Conservation (phyloP, 2,329 filamentous ascomycete genomes). For the Venturia oleaginea region DNA sequence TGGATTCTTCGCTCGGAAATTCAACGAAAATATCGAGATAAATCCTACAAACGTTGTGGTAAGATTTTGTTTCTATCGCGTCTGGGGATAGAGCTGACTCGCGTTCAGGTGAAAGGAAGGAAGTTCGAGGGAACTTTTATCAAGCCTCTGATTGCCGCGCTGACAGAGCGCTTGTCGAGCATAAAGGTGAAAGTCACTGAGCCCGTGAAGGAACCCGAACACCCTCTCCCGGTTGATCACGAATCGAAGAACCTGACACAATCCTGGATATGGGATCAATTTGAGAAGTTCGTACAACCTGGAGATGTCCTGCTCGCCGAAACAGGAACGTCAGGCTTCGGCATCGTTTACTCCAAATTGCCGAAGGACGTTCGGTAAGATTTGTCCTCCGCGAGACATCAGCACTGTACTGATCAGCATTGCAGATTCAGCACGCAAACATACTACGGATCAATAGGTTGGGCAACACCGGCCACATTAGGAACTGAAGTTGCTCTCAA, state of each 20-base stretch:
- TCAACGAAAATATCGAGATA: slow-evolving; percentile 28
- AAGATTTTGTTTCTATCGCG: slow-evolving; percentile 8
- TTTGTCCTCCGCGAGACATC: neutral
- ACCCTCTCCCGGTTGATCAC: slow-evolving; percentile 6
- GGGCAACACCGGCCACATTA: slow-evolving; percentile 33
- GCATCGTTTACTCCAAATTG: slow-evolving; percentile 28
- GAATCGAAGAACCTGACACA: slow-evolving; percentile 33
- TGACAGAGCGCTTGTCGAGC: slow-evolving; percentile 21
- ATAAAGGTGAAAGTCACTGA: slow-evolving; percentile 3
- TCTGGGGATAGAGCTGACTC: slow-evolving; percentile 5
- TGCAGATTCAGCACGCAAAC: neutral
- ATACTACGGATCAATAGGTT: slow-evolving; percentile 22
- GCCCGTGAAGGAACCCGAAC: slow-evolving; percentile 12
- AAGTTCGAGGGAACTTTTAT: slow-evolving; percentile 26
- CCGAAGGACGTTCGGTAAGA: slow-evolving; percentile 19
- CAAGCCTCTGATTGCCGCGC: slow-evolving; percentile 27
- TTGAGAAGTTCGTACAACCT: slow-evolving; percentile 27
- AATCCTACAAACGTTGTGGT: slow-evolving; percentile 30
- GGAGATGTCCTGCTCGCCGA: slow-evolving; percentile 33
- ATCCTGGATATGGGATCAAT: slow-evolving; percentile 35
- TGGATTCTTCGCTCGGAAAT: slow-evolving; percentile 30
- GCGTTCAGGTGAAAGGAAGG: slow-evolving; percentile 23
- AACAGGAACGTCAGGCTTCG: slow-evolving; percentile 33
- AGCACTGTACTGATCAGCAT: neutral
- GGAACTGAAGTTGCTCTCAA: slow-evolving; percentile 39